A percentile compares a stretch with the other conserved stretches of the same genome.
Conservation (phyloP, 805 yeast genomes). For the Suhomyces kilbournensis region DNA sequence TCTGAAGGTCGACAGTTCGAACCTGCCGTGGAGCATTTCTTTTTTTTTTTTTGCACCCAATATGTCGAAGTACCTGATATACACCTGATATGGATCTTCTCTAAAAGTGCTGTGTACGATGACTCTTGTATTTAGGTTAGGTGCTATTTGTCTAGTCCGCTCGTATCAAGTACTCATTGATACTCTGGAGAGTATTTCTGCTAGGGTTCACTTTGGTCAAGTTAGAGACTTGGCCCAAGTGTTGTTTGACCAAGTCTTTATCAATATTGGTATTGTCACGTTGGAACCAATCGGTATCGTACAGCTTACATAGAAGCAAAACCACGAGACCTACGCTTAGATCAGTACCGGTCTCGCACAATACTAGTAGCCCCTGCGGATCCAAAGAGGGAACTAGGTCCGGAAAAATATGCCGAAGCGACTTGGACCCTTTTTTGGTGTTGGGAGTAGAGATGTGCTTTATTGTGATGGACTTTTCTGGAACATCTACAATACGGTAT, state of each 20-base stretch:
- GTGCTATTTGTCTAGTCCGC: not conserved
- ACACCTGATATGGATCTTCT: too few relatives aligned
- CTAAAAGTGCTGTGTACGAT: too few relatives aligned
- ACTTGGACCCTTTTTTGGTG: constrained; percentile 66
- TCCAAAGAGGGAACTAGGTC: constrained; percentile 30
- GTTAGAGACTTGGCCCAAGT: constrained; percentile 49
- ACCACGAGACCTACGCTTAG: constrained; percentile 61
- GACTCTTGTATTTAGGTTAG: not conserved
- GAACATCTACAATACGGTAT: constrained; percentile 8
- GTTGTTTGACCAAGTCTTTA: constrained; percentile 54
- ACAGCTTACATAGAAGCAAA: constrained; percentile 47
- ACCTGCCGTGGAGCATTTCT: constrained; percentile 37
- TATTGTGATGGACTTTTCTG: constrained; percentile 5
- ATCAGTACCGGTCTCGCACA: constrained; percentile 67
- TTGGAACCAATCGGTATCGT: constrained; percentile 39
- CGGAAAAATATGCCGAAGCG: constrained; percentile 49
- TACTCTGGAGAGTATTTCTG: constrained; percentile 71
- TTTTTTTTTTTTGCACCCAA: constrained; percentile 3
- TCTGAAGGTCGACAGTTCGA: constrained; percentile 42
- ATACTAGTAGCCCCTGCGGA: constrained; percentile 31
- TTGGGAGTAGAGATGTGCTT: constrained; percentile 20
- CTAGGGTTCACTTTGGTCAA: constrained; percentile 66
- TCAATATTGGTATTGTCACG: constrained; percentile 23
- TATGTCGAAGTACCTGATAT: not conserved
- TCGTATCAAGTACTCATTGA: constrained; percentile 52